Evolutionary conservation across 345 rosid genomes (phyloP).

Genomic region (Salix udensis): DNA sequence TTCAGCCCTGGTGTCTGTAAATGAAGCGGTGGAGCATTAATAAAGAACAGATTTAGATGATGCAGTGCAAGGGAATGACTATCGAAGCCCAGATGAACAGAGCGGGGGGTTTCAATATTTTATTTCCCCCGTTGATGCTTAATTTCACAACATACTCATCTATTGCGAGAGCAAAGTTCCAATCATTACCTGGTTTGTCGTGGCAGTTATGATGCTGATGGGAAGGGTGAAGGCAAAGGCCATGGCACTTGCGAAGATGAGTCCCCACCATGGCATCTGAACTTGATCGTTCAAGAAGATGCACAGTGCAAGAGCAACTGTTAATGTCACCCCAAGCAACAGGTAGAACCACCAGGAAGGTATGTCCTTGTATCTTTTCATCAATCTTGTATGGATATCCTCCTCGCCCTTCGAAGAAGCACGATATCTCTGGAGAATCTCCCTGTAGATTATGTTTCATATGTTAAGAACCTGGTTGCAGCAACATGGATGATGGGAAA

Average conservation of each 20-base stretch:
- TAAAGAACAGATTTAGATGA: not conserved
- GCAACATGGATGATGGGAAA: not conserved
- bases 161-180: not conserved
- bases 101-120: not conserved
- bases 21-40: conserved; percentile 1
- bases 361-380: conserved; percentile 75
- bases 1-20: conserved; percentile 80
- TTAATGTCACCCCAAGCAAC: conserved; percentile 44
- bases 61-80: not conserved
- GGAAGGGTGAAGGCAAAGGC: conserved; percentile 87
- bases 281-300: conserved; percentile 64
- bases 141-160: too few species aligned
- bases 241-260: conserved; percentile 61
- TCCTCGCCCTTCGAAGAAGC: conserved; percentile 69
- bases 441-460: conserved; percentile 42
- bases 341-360: conserved; percentile 84
- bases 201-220: conserved; percentile 79
- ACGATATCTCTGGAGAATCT: conserved; percentile 49
- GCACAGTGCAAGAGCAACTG: conserved; percentile 58
- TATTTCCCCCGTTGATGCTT: not conserved
- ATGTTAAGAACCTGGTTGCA: not conserved
- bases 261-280: conserved; percentile 98
- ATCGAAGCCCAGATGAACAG: not conserved
- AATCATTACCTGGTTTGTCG: conserved; percentile 70
- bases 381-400: conserved; percentile 76